A percentile compares a stretch with the other conserved stretches of the same genome.
phyloP scores from a whole-genome alignment of 108 stramenopile species.

The Cyclotella kingstonii region DNA sequence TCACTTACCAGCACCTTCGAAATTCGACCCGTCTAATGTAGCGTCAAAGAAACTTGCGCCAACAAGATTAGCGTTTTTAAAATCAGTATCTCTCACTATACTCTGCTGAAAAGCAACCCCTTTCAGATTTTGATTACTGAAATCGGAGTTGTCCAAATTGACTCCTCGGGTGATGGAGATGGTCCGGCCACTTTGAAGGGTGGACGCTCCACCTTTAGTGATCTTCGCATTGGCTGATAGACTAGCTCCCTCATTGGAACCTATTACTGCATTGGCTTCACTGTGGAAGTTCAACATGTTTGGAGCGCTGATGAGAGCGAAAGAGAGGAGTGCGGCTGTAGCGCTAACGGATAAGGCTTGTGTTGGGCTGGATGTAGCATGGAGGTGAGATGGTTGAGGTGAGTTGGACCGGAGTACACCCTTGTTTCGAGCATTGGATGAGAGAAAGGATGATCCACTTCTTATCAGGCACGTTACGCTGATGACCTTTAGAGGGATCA shows the following conservation, averaged over 20 bases:
- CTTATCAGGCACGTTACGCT: neutral
- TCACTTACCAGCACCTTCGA: conserved; percentile 79
- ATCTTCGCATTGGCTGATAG: conserved; percentile 74
- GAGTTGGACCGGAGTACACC: no score
- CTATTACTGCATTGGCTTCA: conserved; percentile 5
- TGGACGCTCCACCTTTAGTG: conserved; percentile 83
- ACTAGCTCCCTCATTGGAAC: conserved; percentile 54
- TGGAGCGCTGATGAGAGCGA: conserved; percentile 10
- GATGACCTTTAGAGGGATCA: neutral
- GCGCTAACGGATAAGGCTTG: neutral
- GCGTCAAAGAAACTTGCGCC: conserved; percentile 94
- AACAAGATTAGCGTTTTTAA: conserved; percentile 70
- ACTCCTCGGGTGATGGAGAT: conserved; percentile 93
- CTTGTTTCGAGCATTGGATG: neutral
- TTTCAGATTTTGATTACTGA: conserved; percentile 76
- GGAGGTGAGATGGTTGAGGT: no score
- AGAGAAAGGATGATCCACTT: neutral
- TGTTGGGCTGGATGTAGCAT: neutral
- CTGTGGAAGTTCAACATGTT: neutral
- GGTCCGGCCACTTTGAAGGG: conserved; percentile 80
- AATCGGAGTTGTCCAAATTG: conserved; percentile 83
- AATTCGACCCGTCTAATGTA: conserved; percentile 85
- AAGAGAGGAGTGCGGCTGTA: conserved; percentile 17
- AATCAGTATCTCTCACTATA: conserved; percentile 89
- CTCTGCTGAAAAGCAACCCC: conserved; percentile 95